Evolutionary conservation across 1,284 basidiomycete genomes (phyloP), one percentile per base, ranked within the genome.

Genomic region (Heterobasidion occidentale): DNA sequence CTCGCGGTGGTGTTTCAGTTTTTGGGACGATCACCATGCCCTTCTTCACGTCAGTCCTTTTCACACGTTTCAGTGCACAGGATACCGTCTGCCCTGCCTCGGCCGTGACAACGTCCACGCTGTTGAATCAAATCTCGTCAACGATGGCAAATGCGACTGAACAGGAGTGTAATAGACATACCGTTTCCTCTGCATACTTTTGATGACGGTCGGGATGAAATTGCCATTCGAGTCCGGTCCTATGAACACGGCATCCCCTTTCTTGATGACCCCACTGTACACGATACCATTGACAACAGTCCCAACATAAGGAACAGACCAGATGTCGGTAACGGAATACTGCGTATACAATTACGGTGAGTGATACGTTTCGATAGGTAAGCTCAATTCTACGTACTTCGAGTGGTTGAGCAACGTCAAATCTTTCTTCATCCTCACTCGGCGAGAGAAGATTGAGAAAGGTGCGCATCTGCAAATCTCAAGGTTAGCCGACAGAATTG

Each of bases 11-110:
- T 20, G 73, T 75, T 7, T 96, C 93, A 1, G 83, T 83, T 70
- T 87, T 92, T 55, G 86, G 84, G 0, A 94, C 84, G 38, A 98
- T 74, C 2, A 96, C 90, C 94, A 96, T 96, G 9, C 94, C 95
- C 72, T 98, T 99, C 57, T 97, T 78, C 8, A 98, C 87, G 49
- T 88, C 84, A 7, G 84, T 80, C 54, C 92, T 76, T 53, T 90
- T 81, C 59, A 97, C 86, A 53, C 93, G 81, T 76, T 99, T 99
- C 33, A 99, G 74, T 5, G 95, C 97, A 56, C 98, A 79, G 27
- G 92, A 92, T 9, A 98, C 94, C 56, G 90, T 93, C 72, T 99
- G 96, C 1, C 96, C 96, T 0, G 96, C 97, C 62, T 94, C 92
- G 0, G 92, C 96, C 9, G 79, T 80, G 33, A 80, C 79, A 8